Evolutionary conservation across 805 yeast genomes (phyloP).

Genomic region (Komagataella pseudopastoris): DNA sequence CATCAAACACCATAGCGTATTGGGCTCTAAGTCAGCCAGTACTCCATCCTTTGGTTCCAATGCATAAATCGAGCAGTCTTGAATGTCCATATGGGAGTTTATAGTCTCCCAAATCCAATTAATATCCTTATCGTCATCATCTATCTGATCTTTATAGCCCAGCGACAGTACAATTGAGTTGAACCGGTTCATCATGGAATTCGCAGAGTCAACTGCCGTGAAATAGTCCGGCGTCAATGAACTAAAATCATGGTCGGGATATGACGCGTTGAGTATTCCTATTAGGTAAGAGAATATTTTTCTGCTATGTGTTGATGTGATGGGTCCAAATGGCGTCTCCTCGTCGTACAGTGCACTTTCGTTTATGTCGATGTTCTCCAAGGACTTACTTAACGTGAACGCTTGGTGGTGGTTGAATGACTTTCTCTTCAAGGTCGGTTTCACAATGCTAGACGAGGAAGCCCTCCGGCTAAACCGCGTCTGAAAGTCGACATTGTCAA

Average conservation of each 20-base stretch:
- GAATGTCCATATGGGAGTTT: constrained; percentile 68
- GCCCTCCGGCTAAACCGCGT: constrained; percentile 1
- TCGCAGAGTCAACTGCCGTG: constrained; percentile 33
- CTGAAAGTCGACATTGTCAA: not conserved
- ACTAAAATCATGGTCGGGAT: constrained; percentile 93
- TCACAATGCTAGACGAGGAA: constrained; percentile 1
- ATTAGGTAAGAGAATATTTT: constrained; percentile 84
- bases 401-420: constrained; percentile 10
- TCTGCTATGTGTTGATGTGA: constrained; percentile 73
- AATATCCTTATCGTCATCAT: constrained; percentile 20
- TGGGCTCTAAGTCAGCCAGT: constrained; percentile 45
- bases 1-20: constrained; percentile 61
- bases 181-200: constrained; percentile 47
- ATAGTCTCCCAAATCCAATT: constrained; percentile 80
- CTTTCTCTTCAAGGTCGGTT: not conserved
- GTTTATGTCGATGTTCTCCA: constrained; percentile 1
- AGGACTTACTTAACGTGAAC: not conserved
- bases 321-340: constrained; percentile 78
- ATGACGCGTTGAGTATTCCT: constrained; percentile 81
- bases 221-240: constrained; percentile 72
- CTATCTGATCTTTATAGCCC: constrained; percentile 25
- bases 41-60: constrained; percentile 46
- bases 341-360: constrained; percentile 1
- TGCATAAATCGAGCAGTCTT: constrained; percentile 42
- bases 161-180: constrained; percentile 65